These are phyloP conservation scores for Pseudoscleropodium purum DNA, from an alignment of 225 moss, liverwort and hornwort genomes.

Conservation along the genomic window DNA sequence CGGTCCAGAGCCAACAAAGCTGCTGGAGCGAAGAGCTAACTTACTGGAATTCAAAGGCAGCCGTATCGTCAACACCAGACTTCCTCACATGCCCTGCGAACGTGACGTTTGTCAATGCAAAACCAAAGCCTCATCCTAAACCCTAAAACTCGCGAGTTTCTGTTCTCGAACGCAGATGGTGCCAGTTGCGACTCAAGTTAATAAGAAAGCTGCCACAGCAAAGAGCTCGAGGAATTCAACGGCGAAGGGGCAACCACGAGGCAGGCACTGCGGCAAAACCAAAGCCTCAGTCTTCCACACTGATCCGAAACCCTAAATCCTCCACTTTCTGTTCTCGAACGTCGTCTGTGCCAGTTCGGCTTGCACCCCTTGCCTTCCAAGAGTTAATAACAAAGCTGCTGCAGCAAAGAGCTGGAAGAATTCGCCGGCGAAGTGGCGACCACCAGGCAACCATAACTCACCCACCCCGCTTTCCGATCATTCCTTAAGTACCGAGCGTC, in stretches of 20 bases:
- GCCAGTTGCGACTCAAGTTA: not conserved
- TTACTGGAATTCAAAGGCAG: not conserved
- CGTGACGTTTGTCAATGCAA: not conserved
- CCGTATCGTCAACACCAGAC: not conserved
- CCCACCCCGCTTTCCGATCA: not conserved
- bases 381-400: not conserved
- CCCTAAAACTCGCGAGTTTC: not conserved
- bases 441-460: not conserved
- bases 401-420: not conserved
- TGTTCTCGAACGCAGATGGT: too few species aligned
- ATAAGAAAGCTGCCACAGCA: not conserved
- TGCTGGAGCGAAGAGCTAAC: not conserved
- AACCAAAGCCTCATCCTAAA: too few species aligned
- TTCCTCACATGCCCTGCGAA: not conserved
- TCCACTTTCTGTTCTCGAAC: not conserved
- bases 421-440: not conserved
- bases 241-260: not conserved
- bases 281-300: not conserved
- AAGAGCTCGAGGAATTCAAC: too few species aligned
- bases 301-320: not conserved
- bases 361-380: not conserved
- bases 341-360: not conserved
- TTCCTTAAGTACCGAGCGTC: not conserved
- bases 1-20: not conserved
- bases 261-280: not conserved